A percentile compares a stretch with the other conserved stretches of the same genome.
phyloP scores from a whole-genome alignment of 371 early-diverging fungal species.

The Dinochytrium kinnereticum region DNA sequence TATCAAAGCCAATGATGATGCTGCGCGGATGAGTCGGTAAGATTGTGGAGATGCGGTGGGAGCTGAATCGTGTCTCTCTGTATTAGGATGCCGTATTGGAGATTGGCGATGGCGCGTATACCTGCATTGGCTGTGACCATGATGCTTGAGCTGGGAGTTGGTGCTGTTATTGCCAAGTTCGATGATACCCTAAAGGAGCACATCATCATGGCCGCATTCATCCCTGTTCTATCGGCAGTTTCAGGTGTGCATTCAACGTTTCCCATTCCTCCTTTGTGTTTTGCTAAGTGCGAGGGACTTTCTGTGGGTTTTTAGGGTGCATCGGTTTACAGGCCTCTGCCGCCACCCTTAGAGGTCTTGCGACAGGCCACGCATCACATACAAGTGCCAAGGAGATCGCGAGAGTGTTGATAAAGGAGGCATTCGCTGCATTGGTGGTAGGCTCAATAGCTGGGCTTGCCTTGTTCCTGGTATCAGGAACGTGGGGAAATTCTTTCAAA shows the following conservation, averaged over 20 bases:
- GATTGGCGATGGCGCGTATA: constrained; percentile 39
- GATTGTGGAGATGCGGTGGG: not conserved
- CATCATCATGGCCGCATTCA: constrained; percentile 45
- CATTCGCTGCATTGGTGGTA: constrained; percentile 29
- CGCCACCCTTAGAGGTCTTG: constrained; percentile 49
- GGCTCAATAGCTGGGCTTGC: constrained; percentile 22
- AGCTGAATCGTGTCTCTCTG: not conserved
- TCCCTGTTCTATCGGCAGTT: constrained; percentile 48
- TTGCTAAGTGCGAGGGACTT: not conserved
- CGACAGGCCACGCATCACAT: constrained; percentile 48
- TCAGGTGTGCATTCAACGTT: constrained; percentile 28
- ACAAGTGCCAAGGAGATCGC: constrained; percentile 20
- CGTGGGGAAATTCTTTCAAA: constrained; percentile 26
- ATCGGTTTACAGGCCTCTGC: constrained; percentile 52
- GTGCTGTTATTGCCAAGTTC: constrained; percentile 35
- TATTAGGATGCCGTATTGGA: constrained; percentile 43
- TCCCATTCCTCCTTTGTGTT: not conserved
- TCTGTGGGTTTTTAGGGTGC: constrained; percentile 32
- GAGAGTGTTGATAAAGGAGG: constrained; percentile 41
- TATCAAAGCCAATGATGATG: constrained; percentile 39
- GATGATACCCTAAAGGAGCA: constrained; percentile 20
- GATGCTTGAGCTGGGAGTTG: constrained; percentile 45
- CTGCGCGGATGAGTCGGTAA: constrained; percentile 31
- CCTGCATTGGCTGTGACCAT: constrained; percentile 49
- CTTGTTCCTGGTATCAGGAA: constrained; percentile 22